A percentile compares a stretch with the other conserved stretches of the same genome.
Evolutionary conservation across 306 rosid species (phyloP).

Genomic region (Cotoneaster glaucophyllus): DNA sequence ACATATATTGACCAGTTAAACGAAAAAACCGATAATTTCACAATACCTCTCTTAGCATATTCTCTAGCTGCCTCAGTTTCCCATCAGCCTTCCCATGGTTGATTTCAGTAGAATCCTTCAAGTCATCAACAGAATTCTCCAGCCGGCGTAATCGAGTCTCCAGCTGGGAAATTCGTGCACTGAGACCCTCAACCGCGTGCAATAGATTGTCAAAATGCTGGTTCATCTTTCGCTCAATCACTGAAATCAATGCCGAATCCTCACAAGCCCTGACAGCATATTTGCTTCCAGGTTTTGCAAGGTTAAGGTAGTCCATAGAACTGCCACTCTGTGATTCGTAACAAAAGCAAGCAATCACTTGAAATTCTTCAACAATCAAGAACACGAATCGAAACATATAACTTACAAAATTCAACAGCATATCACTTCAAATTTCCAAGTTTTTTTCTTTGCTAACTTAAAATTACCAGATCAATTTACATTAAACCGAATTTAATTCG

Average conservation of each 20-base stretch:
- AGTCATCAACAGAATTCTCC: constrained; percentile 25
- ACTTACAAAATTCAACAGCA: background rate
- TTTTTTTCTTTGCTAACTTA: background rate
- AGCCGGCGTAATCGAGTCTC: constrained; percentile 24
- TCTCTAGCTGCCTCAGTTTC: constrained; percentile 26
- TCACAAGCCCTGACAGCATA: background rate
- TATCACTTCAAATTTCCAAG: background rate
- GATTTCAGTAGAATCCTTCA: constrained; percentile 22
- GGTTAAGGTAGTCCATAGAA: background rate
- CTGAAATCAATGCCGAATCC: constrained; percentile 9
- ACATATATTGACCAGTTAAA: background rate
- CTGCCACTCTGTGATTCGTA: constrained; percentile 1
- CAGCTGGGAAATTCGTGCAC: constrained; percentile 24
- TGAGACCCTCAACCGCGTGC: constrained; percentile 25
- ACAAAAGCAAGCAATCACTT: background rate
- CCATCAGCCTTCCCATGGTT: constrained; percentile 22
- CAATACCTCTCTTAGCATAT: constrained; percentile 23
- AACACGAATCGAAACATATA: background rate
- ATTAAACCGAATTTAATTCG: background rate
- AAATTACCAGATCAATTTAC: background rate
- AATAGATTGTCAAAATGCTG: constrained; percentile 16
- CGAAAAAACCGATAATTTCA: background rate
- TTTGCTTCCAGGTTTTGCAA: background rate
- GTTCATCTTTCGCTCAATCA: constrained; percentile 25
- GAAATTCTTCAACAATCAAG: background rate